Evolutionary conservation across 176 grass and related monocot species (phyloP), one percentile per base, ranked within the genome.

Genomic region (Musa troglodytarum): DNA sequence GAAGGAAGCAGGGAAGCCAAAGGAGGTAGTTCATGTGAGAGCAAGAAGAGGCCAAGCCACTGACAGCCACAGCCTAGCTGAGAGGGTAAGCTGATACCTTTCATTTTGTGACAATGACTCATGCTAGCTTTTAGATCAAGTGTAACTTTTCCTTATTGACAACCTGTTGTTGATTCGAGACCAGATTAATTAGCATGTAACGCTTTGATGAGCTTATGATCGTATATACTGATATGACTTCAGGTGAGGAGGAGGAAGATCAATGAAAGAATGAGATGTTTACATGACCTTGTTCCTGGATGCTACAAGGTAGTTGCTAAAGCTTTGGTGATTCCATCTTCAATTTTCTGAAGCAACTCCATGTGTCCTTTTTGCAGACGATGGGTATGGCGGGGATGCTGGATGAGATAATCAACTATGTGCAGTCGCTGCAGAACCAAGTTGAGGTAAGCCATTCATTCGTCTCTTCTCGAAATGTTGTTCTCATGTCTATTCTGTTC

Each of bases 21-120:
- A 57, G 52, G 25, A 79, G 53, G 77, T 79, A 53, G 66, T 70
- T 71, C 77, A 79, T 79, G 77, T 79, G 19, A 79, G 77, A 53
- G 77, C 77, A 79, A 69, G 77, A 79, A 79, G 77, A 79, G 77
- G 77, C 53, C 77, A 79, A 70, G 77, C 65, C 8, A 70, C 75
- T 65, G 61, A 66, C 61, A 77, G 49, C 43, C 75, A 77, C n/a
- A 77, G 75, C 19, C 61, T 77, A 15, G 77, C 77, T 17, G 77
- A 79, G 16, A 79, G 77, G 77, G 77, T 79, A 79, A 54, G 77
- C 54, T 43, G 8, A 53, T 55, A 71, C 28, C 57, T 79, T 57
- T 5, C 52, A 11, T 70, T 17, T 43, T 43, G 34, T 43, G 34
- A 43, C 34, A 43, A 43, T 43, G 34, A 43, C 34, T 43, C 34